These are phyloP conservation scores for Metschnikowia henanensis DNA, from an alignment of 805 yeast species.

Conservation along the genomic window DNA sequence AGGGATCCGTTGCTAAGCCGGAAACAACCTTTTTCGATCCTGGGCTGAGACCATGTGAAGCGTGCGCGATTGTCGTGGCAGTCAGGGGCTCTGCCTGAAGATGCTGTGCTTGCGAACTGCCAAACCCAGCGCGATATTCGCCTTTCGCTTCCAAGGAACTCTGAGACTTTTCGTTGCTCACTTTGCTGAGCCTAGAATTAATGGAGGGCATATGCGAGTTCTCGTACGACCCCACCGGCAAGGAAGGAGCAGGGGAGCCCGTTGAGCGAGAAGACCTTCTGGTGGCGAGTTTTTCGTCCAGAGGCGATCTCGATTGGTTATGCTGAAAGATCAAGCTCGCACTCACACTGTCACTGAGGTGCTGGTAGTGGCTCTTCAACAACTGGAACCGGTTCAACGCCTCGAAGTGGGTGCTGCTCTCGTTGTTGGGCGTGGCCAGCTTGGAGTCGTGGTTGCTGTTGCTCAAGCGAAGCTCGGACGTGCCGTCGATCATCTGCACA, in stretches of 20 bases:
- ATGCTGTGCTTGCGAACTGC: slow-evolving; percentile 18
- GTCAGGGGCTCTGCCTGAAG: slow-evolving; percentile 22
- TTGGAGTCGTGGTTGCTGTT: slow-evolving; percentile 19
- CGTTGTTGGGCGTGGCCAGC: slow-evolving; percentile 17
- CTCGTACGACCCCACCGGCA: slow-evolving; percentile 28
- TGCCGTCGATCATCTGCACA: slow-evolving; percentile 68
- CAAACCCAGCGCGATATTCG: background rate
- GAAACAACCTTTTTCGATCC: slow-evolving; percentile 17
- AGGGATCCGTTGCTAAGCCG: slow-evolving; percentile 39
- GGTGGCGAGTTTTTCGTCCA: slow-evolving; percentile 25
- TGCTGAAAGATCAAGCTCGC: slow-evolving; percentile 45
- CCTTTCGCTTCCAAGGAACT: background rate
- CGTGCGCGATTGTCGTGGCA: slow-evolving; percentile 26
- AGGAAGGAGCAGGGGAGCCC: slow-evolving; percentile 14
- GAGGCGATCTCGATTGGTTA: slow-evolving; percentile 10
- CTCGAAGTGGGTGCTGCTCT: slow-evolving; percentile 34
- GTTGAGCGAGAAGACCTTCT: slow-evolving; percentile 25
- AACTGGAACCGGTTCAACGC: slow-evolving; percentile 52
- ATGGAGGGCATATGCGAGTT: slow-evolving; percentile 33
- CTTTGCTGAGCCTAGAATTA: slow-evolving; percentile 30
- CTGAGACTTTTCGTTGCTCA: slow-evolving; percentile 4
- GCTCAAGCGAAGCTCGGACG: slow-evolving; percentile 48
- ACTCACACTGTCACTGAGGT: slow-evolving; percentile 53
- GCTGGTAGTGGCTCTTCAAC: slow-evolving; percentile 53
- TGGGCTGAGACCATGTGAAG: slow-evolving; percentile 11